phyloP scores from a whole-genome alignment of 2,329 filamentous ascomycete species.

The Talaromyces sp. region DNA sequence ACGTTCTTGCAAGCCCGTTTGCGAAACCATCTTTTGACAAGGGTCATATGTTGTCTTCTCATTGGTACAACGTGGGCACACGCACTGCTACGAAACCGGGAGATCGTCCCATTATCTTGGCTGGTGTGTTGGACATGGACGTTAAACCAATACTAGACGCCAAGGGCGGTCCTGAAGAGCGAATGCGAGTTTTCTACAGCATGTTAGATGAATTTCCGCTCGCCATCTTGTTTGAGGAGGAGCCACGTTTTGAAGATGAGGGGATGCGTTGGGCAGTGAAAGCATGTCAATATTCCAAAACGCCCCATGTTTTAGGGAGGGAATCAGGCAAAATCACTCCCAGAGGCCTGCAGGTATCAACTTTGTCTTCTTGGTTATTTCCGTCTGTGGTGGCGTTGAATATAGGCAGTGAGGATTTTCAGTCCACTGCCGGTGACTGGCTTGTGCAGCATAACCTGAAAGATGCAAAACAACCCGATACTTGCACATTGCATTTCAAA shows the following conservation, averaged over 20 bases:
- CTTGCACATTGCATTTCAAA: not conserved
- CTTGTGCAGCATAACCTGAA: not conserved
- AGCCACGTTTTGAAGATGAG: constrained; percentile 14
- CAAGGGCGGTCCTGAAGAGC: too few species aligned
- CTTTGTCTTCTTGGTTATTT: not conserved
- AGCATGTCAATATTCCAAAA: constrained; percentile 7
- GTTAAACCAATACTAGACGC: not conserved
- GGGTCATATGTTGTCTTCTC: not conserved
- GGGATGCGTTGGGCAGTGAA: constrained; percentile 17
- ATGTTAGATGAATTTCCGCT: not conserved
- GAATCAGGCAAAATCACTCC: not conserved
- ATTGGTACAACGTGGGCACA: constrained; percentile 17
- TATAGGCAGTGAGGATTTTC: not conserved
- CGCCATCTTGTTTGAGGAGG: constrained; percentile 7
- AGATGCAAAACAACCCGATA: not conserved
- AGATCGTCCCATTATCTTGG: constrained; percentile 17
- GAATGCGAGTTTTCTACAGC: not conserved
- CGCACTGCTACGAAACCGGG: constrained; percentile 13
- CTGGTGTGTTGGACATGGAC: constrained; percentile 12
- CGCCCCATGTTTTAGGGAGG: not conserved
- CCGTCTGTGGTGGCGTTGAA: not conserved
- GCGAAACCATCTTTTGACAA: not conserved
- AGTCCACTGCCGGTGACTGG: not conserved
- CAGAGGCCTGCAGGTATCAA: not conserved
- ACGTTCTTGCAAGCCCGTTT: not conserved